Conservation (phyloP, 2,329 filamentous ascomycete species). For the Xylaria multiplex region DNA sequence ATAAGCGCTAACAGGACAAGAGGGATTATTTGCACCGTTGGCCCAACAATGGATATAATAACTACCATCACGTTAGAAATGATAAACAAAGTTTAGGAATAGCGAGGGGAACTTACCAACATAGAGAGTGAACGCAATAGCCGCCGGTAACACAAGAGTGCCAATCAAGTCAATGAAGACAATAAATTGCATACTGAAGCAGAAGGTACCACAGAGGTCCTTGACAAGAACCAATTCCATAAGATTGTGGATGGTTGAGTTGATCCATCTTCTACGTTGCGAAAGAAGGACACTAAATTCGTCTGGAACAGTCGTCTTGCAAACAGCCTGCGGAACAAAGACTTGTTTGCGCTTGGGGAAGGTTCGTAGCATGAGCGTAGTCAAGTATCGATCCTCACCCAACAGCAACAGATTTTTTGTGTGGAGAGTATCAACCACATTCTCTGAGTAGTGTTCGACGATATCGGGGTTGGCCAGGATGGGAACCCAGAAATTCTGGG, state of each 20-base stretch:
- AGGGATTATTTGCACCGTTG: constrained; percentile 85
- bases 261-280: constrained; percentile 97
- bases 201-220: constrained; percentile 97
- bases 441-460: constrained; percentile 99
- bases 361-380: constrained; percentile 96
- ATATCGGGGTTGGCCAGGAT: constrained; percentile 98
- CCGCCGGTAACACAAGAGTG: constrained; percentile 92
- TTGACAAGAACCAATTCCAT: constrained; percentile 97
- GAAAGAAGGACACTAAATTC: constrained; percentile 91
- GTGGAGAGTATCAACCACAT: constrained; percentile 97
- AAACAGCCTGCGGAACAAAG: constrained; percentile 97
- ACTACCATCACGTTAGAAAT: constrained; percentile 62
- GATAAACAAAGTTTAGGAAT: background rate
- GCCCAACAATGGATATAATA: constrained; percentile 83
- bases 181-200: constrained; percentile 99
- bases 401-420: constrained; percentile 95
- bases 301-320: constrained; percentile 97
- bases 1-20: constrained; percentile 89
- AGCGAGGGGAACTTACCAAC: constrained; percentile 72
- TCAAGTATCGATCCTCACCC: constrained; percentile 95
- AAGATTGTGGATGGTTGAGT: constrained; percentile 97
- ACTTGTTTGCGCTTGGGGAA: constrained; percentile 99
- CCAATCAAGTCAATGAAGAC: constrained; percentile 95
- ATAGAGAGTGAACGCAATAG: constrained; percentile 97
- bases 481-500: constrained; percentile 99